phyloP scores from a whole-genome alignment of 495 filamentous ascomycete species.

The Daldinia childiae region DNA sequence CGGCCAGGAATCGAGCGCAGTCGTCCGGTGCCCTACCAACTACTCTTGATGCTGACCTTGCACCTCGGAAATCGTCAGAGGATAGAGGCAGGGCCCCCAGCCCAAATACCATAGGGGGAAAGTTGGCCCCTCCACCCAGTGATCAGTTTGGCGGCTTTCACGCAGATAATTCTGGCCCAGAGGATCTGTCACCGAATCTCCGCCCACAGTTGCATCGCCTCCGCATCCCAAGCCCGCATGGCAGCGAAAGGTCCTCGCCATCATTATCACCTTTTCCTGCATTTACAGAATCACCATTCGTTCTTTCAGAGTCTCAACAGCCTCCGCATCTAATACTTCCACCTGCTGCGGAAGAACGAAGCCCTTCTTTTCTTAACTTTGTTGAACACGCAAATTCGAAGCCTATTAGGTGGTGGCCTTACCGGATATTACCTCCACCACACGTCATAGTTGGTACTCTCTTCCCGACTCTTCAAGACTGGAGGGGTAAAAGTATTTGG shows the following conservation, averaged over 20 bases:
- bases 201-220: constrained; percentile 37
- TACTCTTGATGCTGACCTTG: constrained; percentile 35
- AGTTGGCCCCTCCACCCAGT: constrained; percentile 46
- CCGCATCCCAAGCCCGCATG: constrained; percentile 58
- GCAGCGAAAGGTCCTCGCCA: constrained; percentile 58
- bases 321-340: constrained; percentile 50
- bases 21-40: constrained; percentile 41
- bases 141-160: constrained; percentile 22
- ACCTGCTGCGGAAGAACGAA: constrained; percentile 36
- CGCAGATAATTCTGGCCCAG: constrained; percentile 20
- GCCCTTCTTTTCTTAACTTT: constrained; percentile 41
- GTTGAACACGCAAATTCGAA: constrained; percentile 61
- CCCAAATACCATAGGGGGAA: constrained; percentile 45
- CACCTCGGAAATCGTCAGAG: constrained; percentile 20
- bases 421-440: constrained; percentile 73
- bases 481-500: constrained; percentile 77
- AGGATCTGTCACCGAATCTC: constrained; percentile 28
- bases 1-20: constrained; percentile 33
- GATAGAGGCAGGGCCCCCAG: constrained; percentile 31
- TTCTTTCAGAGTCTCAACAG: constrained; percentile 55
- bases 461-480: constrained; percentile 87
- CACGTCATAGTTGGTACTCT: constrained; percentile 75
- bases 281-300: constrained; percentile 54
- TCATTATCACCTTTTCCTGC: constrained; percentile 54
- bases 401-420: constrained; percentile 76